Evolutionary conservation across 2,329 filamentous ascomycete species (phyloP), one percentile per base, ranked within the genome.

Genomic region (Aspergillus sclerotialis): DNA sequence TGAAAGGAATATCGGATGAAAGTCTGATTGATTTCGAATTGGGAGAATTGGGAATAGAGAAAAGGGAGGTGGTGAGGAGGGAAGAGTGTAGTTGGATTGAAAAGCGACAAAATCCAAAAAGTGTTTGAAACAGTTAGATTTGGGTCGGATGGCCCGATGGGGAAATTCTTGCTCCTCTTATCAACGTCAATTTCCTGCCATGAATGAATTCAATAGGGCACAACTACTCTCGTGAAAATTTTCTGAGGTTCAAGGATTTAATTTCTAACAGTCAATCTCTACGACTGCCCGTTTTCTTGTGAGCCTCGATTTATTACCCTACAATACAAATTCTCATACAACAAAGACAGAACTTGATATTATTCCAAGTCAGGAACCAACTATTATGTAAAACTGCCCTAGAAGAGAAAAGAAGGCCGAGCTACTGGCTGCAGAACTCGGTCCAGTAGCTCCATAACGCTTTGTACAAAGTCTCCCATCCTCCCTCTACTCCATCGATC

Each of bases 401-500:
- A n/a, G n/a, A n/a, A n/a, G n/a, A n/a, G n/a, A n/a, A n/a, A n/a
- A n/a, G n/a, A n/a, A n/a, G n/a, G n/a, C n/a, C n/a, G n/a, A n/a
- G n/a, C n/a, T n/a, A n/a, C n/a, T n/a, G n/a, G n/a, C n/a, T n/a
- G n/a, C n/a, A n/a, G n/a, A n/a, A 24, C 23, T 8, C 23, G n/a
- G n/a, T 24, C 23, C 23, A 24, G 16, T 11, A 15, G 19, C 19
- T 23, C 10, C 19, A 7, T 45, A 32, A 55, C 52, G 29, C 43
- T 38, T 33, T 49, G 46, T 27, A 59, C 43, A 30, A 42, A 47
- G 29, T 53, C 48, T 37, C 53, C 45, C 31, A 62, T 41, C 24
- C 70, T 68, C 1, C 69, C 65, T 46, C 70, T 70, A 49, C 80
- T 84, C 85, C 85, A 92, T 15, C 61, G 65, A 37, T 64, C 63